Evolutionary conservation across 1,284 basidiomycete species (phyloP).

Genomic region (Inonotus hispidus): DNA sequence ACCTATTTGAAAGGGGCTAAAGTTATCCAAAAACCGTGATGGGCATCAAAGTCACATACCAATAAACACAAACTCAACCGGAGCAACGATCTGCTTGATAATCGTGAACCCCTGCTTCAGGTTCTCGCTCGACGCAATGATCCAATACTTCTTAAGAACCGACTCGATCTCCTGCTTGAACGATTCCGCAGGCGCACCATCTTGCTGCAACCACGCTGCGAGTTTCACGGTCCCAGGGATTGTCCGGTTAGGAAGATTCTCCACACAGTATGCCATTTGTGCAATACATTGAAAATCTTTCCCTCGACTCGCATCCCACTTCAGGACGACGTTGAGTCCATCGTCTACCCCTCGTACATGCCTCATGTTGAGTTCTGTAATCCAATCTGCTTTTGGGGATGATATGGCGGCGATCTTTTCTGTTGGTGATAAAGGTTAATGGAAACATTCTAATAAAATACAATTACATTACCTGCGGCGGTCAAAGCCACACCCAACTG

Average conservation of each 20-base stretch:
- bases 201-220: constrained; percentile 49
- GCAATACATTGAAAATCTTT: constrained; percentile 68
- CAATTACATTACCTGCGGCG: constrained; percentile 44
- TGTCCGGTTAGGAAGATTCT: constrained; percentile 41
- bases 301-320: constrained; percentile 58
- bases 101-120: constrained; percentile 43
- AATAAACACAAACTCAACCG: constrained; percentile 71
- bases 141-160: constrained; percentile 46
- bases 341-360: constrained; percentile 41
- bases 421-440: constrained; percentile 24
- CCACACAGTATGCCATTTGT: constrained; percentile 58
- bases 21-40: too few relatives aligned
- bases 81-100: constrained; percentile 51
- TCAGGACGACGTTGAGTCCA: constrained; percentile 42
- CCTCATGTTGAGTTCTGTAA: constrained; percentile 46
- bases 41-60: constrained; percentile 23
- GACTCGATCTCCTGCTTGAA: constrained; percentile 48
- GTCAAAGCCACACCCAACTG: constrained; percentile 67
- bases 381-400: constrained; percentile 54
- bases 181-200: constrained; percentile 35
- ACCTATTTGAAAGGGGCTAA: constrained; percentile 35
- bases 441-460: not conserved
- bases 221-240: constrained; percentile 50
- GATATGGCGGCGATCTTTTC: constrained; percentile 70
- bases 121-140: constrained; percentile 38